phyloP scores from a whole-genome alignment of 306 rosid genomes.

The Corylus avellana region DNA sequence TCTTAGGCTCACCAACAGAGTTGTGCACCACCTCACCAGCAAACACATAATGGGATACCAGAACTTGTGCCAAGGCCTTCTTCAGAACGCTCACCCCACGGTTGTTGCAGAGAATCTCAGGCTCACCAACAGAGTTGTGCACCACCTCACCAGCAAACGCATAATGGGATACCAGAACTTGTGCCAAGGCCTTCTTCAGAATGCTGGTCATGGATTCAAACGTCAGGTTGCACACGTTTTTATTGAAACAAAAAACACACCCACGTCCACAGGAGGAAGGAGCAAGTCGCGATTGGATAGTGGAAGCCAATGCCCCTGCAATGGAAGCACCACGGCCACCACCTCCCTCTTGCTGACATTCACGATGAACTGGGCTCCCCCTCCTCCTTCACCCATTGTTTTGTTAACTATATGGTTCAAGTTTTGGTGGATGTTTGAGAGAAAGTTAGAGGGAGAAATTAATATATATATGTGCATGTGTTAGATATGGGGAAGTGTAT shows the following conservation, averaged over 20 bases:
- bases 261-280: constrained; percentile 59
- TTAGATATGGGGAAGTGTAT: too few species aligned
- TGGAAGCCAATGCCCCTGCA: constrained; percentile 70
- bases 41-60: constrained; percentile 55
- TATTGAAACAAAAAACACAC: constrained; percentile 71
- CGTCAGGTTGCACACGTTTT: neutral
- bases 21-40: constrained; percentile 63
- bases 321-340: constrained; percentile 59
- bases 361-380: constrained; percentile 27
- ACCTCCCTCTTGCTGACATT: constrained; percentile 44
- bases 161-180: constrained; percentile 51
- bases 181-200: constrained; percentile 55
- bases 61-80: constrained; percentile 49
- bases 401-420: neutral
- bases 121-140: constrained; percentile 49
- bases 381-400: constrained; percentile 19
- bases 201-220: constrained; percentile 37
- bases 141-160: constrained; percentile 65
- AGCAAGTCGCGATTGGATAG: constrained; percentile 80
- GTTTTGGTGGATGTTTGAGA: neutral
- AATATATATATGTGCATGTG: too few species aligned
- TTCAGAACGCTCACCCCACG: constrained; percentile 52
- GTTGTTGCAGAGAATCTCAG: constrained; percentile 71
- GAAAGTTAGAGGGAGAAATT: neutral
- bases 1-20: constrained; percentile 61